phyloP scores from a whole-genome alignment of 2,329 filamentous ascomycete species.

The Curvularia spicifera region DNA sequence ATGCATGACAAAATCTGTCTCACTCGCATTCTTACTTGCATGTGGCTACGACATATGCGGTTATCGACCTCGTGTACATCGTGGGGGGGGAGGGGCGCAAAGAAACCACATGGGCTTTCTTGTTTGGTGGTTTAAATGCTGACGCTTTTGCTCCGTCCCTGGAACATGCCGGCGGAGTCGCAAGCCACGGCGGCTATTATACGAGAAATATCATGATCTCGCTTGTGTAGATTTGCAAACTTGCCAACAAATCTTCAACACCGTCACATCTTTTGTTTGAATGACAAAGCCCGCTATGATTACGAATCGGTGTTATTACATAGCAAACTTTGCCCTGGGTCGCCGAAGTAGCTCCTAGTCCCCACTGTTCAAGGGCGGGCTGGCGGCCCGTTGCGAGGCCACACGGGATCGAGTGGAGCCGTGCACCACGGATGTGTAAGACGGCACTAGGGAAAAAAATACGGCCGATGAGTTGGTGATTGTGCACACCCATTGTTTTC shows the following conservation, averaged over 20 bases:
- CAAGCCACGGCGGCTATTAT: constrained; percentile 16
- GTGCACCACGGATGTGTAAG: neutral
- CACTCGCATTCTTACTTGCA: constrained; percentile 11
- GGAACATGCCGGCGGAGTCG: constrained; percentile 2
- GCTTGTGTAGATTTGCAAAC: neutral
- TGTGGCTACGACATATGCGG: constrained; percentile 6
- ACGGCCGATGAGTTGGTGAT: neutral
- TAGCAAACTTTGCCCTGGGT: neutral
- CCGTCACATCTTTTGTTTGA: neutral
- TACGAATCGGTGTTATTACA: neutral
- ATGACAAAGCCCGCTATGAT: neutral
- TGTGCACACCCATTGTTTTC: neutral
- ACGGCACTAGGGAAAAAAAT: neutral
- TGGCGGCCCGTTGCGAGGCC: constrained; percentile 1
- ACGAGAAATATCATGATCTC: neutral
- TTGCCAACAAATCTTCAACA: neutral
- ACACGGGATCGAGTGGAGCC: neutral
- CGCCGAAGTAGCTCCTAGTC: constrained; percentile 1
- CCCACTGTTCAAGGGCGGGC: constrained; percentile 1
- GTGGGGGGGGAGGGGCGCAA: neutral
- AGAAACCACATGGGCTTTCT: constrained; percentile 6
- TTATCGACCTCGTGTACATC: constrained; percentile 2
- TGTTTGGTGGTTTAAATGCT: constrained; percentile 20
- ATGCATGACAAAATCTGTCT: constrained; percentile 8
- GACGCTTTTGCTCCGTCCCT: constrained; percentile 13